These are phyloP conservation scores for Cerrena zonata DNA, from an alignment of 1,284 basidiomycete species.

Conservation along the genomic window DNA sequence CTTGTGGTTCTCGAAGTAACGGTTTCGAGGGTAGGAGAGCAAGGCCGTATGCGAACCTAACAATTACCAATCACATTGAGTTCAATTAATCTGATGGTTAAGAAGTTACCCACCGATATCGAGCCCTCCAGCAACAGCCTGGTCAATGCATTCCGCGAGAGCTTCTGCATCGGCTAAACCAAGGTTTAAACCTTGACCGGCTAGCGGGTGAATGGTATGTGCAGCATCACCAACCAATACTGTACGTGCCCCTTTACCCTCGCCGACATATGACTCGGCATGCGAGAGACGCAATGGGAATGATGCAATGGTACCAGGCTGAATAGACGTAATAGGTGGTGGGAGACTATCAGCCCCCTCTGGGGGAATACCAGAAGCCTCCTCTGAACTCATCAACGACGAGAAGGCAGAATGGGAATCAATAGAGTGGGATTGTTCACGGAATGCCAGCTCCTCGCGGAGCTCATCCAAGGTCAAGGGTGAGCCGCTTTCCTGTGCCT, in stretches of 20 bases:
- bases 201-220: conserved; percentile 93
- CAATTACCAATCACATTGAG: neutral
- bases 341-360: conserved; percentile 64
- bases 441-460: conserved; percentile 57
- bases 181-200: conserved; percentile 93
- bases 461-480: conserved; percentile 44
- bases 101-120: conserved; percentile 63
- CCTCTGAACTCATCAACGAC: conserved; percentile 32
- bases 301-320: conserved; percentile 74
- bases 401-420: conserved; percentile 59
- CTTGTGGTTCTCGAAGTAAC: conserved; percentile 83
- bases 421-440: conserved; percentile 63
- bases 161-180: conserved; percentile 82
- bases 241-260: conserved; percentile 61
- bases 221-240: conserved; percentile 94
- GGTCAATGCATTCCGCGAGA: conserved; percentile 58
- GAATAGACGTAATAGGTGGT: conserved; percentile 69
- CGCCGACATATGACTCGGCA: conserved; percentile 81
- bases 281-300: conserved; percentile 90
- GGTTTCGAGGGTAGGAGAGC: conserved; percentile 68
- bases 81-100: neutral
- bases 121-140: conserved; percentile 55
- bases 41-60: conserved; percentile 76
- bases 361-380: conserved; percentile 50
- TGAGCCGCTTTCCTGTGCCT: conserved; percentile 39